Evolutionary conservation across 306 rosid species (phyloP).

Genomic region (Fragaria iinumae): DNA sequence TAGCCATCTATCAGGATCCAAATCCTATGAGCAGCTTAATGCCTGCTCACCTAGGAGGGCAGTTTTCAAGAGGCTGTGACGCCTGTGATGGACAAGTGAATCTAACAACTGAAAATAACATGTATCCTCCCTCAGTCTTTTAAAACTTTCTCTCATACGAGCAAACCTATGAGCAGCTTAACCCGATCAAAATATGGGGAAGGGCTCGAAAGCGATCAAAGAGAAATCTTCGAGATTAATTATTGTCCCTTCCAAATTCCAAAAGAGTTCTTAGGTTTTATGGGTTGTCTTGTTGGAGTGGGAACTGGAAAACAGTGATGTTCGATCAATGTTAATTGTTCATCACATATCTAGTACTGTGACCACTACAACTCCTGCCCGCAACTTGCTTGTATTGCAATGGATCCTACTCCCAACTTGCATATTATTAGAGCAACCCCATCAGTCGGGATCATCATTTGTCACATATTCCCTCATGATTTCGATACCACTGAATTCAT

Average conservation of each 20-base stretch:
- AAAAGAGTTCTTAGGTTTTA: neutral
- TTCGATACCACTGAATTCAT: neutral
- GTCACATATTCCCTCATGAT: neutral
- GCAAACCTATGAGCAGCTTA: neutral
- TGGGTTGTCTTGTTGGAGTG: slow-evolving; percentile 1
- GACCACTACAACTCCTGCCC: neutral
- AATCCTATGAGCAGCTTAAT: too few species aligned
- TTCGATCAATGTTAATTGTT: neutral
- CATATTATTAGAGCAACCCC: neutral
- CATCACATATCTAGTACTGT: neutral
- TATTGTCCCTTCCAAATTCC: neutral
- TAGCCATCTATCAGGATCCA: too few species aligned
- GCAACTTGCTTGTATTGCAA: neutral
- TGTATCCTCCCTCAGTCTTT: too few species aligned
- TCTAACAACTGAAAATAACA: too few species aligned
- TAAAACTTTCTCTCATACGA: too few species aligned
- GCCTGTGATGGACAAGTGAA: neutral
- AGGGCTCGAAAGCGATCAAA: neutral
- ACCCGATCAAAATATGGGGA: neutral
- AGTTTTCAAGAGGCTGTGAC: too few species aligned
- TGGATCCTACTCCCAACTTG: neutral
- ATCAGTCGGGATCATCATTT: neutral
- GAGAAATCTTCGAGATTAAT: neutral
- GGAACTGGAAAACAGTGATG: neutral
- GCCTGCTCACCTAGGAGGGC: too few species aligned